Conservation (phyloP, 2,329 filamentous ascomycete species). For the Alternaria dauci region DNA sequence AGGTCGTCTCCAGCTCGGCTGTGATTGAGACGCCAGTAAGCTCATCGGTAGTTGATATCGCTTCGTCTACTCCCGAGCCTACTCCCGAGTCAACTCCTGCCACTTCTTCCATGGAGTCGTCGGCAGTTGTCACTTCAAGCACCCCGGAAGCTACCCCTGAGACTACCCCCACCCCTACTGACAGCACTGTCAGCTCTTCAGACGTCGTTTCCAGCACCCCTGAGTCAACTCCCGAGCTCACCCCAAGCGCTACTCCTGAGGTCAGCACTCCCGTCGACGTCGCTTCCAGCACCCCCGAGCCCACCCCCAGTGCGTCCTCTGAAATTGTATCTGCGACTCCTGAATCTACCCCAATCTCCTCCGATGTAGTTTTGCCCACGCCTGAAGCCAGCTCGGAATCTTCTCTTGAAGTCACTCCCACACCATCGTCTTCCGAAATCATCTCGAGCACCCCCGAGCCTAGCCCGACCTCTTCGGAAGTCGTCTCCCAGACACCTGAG, state of each 20-base stretch:
- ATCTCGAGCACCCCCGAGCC: background rate
- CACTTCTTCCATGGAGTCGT: background rate
- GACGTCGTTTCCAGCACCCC: background rate
- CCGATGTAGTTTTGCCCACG: background rate
- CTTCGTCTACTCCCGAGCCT: background rate
- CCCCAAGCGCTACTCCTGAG: background rate
- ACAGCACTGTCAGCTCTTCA: background rate
- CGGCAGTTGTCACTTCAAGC: background rate
- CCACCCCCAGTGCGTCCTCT: background rate
- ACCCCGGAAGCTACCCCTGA: background rate
- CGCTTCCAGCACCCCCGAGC: background rate
- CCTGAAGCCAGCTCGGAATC: background rate
- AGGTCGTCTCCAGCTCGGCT: background rate
- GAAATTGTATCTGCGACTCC: background rate
- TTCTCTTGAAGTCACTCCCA: background rate
- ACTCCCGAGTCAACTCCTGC: slow-evolving; percentile 12
- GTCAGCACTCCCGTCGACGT: background rate
- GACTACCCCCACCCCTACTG: background rate
- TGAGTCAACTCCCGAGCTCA: background rate
- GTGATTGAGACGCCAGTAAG: background rate
- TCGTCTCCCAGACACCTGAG: background rate
- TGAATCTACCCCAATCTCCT: background rate
- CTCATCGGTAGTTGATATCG: background rate
- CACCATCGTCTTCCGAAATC: background rate
- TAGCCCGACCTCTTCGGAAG: background rate